Evolutionary conservation across 768 basidiomycete genomes (phyloP), one percentile per base, ranked within the genome.

Genomic region (Russula earlei): DNA sequence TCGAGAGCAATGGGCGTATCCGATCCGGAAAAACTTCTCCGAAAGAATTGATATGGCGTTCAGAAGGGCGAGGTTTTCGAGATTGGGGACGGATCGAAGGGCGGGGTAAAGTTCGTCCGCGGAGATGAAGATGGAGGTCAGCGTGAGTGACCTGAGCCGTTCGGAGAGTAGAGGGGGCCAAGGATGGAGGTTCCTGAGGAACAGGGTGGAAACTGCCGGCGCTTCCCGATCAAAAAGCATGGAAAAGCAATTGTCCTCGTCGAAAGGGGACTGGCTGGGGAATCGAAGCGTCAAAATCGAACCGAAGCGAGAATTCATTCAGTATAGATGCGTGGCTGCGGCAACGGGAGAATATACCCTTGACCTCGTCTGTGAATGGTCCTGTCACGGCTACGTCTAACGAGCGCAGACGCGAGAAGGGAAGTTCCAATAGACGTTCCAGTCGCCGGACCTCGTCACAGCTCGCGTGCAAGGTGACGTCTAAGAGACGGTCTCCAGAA

Each of bases 311-410:
- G 33, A 58, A 48, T 48, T 53, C 51, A 48, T 48, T 58, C 45
- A 58, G 56, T 53, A 58, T 40, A 47, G 56, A 37, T 19, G 56
- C 56, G 38, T 41, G 45, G 51, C 40, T 46, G 51, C 45, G 45
- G 51, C 56, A 58, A 52, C 56, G 56, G 25, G 56, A 48, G 56
- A 58, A 48, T 41, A 58, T 48, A 47, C 45, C 55, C 56, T 57
- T 57, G 50, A 57, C 56, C 56, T 58, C 56, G 40, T 58, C 56
- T 17, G 45, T 58, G 41, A 58, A 53, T 0, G 56, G 51, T 11
- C 56, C 51, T 8, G 45, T 34, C 15, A 53, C 25, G 24, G 25
- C 27, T 2, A 52, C 7, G 50, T 58, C 56, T 8, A 58, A 40
- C 40, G 51, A 41, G 17, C 51, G 45, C 14, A 48, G 31, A 17